A percentile compares a stretch with the other conserved stretches of the same genome.
phyloP scores from a whole-genome alignment of 2,329 filamentous ascomycete genomes.

The Aspergillus sergii region DNA sequence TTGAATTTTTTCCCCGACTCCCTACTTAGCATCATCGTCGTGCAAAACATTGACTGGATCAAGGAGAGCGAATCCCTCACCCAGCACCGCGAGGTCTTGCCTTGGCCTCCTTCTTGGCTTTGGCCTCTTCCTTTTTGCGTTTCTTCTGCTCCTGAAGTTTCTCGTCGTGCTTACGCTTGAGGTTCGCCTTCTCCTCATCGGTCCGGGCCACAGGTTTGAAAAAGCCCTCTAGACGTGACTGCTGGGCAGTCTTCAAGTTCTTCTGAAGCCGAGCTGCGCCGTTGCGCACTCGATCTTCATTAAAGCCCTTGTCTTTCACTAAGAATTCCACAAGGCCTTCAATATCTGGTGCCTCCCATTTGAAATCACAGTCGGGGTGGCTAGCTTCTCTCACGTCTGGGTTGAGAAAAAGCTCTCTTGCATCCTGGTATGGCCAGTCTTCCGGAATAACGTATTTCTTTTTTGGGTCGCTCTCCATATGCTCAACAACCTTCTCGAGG shows the following conservation, averaged over 20 bases:
- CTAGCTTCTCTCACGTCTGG: slow-evolving; percentile 86
- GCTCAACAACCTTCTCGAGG: slow-evolving; percentile 83
- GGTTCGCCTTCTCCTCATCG: slow-evolving; percentile 75
- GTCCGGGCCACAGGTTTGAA: slow-evolving; percentile 93
- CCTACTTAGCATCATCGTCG: neutral
- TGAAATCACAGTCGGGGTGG: slow-evolving; percentile 89
- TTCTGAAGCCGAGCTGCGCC: slow-evolving; percentile 81
- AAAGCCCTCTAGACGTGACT: slow-evolving; percentile 90
- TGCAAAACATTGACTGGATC: neutral
- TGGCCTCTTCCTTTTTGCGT: slow-evolving; percentile 90
- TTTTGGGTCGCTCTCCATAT: slow-evolving; percentile 73
- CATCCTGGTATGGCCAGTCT: slow-evolving; percentile 95
- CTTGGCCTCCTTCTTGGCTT: slow-evolving; percentile 91
- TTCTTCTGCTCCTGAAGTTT: slow-evolving; percentile 93
- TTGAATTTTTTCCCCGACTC: neutral
- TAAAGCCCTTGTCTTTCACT: slow-evolving; percentile 94
- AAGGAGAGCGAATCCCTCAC: slow-evolving; percentile 1
- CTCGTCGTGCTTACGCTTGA: slow-evolving; percentile 93
- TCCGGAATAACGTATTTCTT: slow-evolving; percentile 84
- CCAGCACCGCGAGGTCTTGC: slow-evolving; percentile 73
- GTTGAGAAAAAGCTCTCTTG: slow-evolving; percentile 85
- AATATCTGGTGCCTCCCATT: slow-evolving; percentile 92
- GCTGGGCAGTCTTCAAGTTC: slow-evolving; percentile 87
- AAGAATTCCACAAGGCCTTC: slow-evolving; percentile 88
- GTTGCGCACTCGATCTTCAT: slow-evolving; percentile 84